Evolutionary conservation across 176 grass and related monocot genomes (phyloP).

Genomic region (Aegilops longissima): DNA sequence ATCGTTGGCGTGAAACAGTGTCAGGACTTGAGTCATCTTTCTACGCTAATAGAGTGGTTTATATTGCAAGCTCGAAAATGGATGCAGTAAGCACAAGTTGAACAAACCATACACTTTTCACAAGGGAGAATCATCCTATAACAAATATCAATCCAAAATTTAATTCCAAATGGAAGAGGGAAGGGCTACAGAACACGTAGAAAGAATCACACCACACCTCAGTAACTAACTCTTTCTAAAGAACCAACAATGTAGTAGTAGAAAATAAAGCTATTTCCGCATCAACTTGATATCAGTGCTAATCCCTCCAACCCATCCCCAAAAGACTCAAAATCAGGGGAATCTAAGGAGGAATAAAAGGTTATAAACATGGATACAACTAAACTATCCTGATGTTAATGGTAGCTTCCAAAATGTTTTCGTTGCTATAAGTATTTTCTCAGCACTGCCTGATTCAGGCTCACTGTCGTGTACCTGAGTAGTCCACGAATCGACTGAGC

Average conservation of each 20-base stretch:
- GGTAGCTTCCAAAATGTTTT: constrained; percentile 85
- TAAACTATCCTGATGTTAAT: constrained; percentile 40
- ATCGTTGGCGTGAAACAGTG: not conserved
- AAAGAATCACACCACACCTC: constrained; percentile 29
- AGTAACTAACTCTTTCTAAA: constrained; percentile 8
- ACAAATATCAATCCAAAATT: not conserved
- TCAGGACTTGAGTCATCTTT: not conserved
- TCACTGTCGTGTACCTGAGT: constrained; percentile 59
- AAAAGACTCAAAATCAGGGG: constrained; percentile 35
- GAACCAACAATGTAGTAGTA: not conserved
- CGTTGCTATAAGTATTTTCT: constrained; percentile 86
- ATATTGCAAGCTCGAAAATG: not conserved
- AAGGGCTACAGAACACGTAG: not conserved
- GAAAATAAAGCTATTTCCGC: constrained; percentile 16
- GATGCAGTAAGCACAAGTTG: not conserved
- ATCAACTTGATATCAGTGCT: not conserved
- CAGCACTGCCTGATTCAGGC: constrained; percentile 46
- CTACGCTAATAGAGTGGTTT: not conserved
- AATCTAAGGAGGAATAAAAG: too few relatives aligned
- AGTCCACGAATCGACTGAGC: constrained; percentile 68
- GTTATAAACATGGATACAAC: constrained; percentile 26
- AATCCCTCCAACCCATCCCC: constrained; percentile 2
- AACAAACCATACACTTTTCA: constrained; percentile 6
- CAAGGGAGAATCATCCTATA: constrained; percentile 1
- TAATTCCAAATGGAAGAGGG: not conserved